phyloP scores from a whole-genome alignment of 176 grass and related monocot species.

The Zea luxurians region DNA sequence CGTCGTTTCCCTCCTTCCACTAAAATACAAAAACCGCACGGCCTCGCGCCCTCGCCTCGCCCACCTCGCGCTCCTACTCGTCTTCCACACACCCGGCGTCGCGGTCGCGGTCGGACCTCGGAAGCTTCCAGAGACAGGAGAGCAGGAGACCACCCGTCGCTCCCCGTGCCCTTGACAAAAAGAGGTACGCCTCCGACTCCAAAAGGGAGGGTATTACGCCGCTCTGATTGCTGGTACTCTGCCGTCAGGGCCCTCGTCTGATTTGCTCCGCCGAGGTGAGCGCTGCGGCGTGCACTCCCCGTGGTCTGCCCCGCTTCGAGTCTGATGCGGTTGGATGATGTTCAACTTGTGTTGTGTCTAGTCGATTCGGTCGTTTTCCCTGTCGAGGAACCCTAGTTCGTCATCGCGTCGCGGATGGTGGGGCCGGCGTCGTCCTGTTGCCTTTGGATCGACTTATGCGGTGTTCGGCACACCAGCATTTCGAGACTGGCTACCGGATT shows the following conservation, averaged over 20 bases:
- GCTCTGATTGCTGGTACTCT: neutral
- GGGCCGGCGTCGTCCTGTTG: neutral
- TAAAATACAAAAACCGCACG: neutral
- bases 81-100: neutral
- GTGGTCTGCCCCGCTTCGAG: neutral
- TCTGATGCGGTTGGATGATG: neutral
- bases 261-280: neutral
- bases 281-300: neutral
- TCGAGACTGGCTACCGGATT: neutral
- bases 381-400: neutral
- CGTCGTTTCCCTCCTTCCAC: neutral
- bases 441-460: neutral
- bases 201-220: neutral
- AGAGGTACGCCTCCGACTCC: constrained; percentile 9
- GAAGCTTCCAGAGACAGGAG: constrained; percentile 38
- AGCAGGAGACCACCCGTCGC: neutral
- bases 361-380: neutral
- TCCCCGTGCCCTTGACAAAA: constrained; percentile 18
- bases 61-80: neutral
- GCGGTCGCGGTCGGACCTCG: constrained; percentile 19
- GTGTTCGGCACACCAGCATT: neutral
- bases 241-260: neutral
- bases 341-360: neutral
- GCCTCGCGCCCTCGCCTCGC: neutral
- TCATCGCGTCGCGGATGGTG: neutral